phyloP scores from a whole-genome alignment of 106 monocot species.

The Dendrobium catenatum region DNA sequence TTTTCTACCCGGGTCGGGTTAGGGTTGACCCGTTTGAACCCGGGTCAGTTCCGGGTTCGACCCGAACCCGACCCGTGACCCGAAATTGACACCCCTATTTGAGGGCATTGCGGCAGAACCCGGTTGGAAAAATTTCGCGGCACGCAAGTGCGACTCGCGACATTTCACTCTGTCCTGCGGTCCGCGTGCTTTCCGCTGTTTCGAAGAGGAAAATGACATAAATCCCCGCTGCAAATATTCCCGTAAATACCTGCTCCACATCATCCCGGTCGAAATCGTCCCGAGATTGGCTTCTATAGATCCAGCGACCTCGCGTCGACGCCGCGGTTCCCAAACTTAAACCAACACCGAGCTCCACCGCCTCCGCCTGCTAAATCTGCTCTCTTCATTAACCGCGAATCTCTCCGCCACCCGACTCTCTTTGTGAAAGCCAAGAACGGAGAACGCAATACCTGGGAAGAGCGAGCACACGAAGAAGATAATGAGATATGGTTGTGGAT shows the following conservation, averaged over 20 bases:
- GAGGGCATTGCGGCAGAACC: too few relatives aligned
- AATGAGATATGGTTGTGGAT: conserved; percentile 10
- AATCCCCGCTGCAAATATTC: too few relatives aligned
- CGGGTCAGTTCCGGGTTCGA: too few relatives aligned
- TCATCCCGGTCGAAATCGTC: conserved; percentile 88
- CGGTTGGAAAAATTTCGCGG: too few relatives aligned
- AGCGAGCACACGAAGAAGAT: background rate
- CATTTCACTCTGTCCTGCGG: too few relatives aligned
- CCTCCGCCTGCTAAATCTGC: conserved; percentile 2
- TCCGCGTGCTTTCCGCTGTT: too few relatives aligned
- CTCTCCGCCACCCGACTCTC: conserved; percentile 30
- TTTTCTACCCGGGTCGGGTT: too few relatives aligned
- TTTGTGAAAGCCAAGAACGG: conserved; percentile 29
- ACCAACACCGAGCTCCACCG: conserved; percentile 54
- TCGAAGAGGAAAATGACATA: too few relatives aligned
- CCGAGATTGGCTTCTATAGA: conserved; percentile 72
- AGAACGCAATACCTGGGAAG: background rate
- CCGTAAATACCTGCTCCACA: conserved; percentile 66
- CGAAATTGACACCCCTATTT: too few relatives aligned
- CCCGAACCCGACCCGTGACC: too few relatives aligned
- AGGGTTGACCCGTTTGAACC: too few relatives aligned
- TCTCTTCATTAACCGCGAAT: conserved; percentile 4
- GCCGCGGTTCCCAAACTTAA: conserved; percentile 61
- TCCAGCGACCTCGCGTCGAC: conserved; percentile 82
- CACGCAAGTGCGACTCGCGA: too few relatives aligned